phyloP scores from a whole-genome alignment of 2,329 filamentous ascomycete genomes.

The Colletotrichum destructivum region DNA sequence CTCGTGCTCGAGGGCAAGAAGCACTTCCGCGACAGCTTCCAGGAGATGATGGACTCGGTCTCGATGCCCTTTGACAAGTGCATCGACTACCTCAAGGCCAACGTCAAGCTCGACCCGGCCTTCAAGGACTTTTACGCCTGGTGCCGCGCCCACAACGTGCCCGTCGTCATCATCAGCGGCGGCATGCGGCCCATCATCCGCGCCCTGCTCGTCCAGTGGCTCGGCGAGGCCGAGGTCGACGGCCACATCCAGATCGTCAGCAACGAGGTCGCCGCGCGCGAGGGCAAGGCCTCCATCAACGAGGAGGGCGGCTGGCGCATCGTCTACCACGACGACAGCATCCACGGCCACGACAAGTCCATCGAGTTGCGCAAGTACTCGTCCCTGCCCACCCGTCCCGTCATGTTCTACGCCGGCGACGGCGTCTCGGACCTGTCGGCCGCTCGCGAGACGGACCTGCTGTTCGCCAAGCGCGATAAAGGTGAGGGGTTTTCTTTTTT shows the following conservation, averaged over 20 bases:
- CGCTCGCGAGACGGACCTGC: conserved; percentile 90
- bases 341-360: conserved; percentile 98
- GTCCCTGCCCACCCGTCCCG: conserved; percentile 80
- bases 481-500: conserved; percentile 65
- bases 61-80: conserved; percentile 85
- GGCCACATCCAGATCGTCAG: conserved; percentile 88
- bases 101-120: conserved; percentile 89
- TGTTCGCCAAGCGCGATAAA: conserved; percentile 93
- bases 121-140: conserved; percentile 92
- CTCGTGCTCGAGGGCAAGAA: conserved; percentile 81
- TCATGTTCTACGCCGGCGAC: conserved; percentile 95
- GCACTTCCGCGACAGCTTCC: conserved; percentile 89
- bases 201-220: conserved; percentile 82
- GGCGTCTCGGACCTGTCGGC: conserved; percentile 94
- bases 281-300: conserved; percentile 78
- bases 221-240: conserved; percentile 81
- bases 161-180: conserved; percentile 90
- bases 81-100: conserved; percentile 81
- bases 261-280: conserved; percentile 79
- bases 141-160: conserved; percentile 85
- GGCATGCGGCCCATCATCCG: conserved; percentile 95
- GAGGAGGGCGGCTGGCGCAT: conserved; percentile 90
- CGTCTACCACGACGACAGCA: conserved; percentile 87
- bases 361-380: conserved; percentile 91
- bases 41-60: conserved; percentile 92